Evolutionary conservation across 2,329 filamentous ascomycete genomes (phyloP).

Genomic region (Alternaria metachromatica): DNA sequence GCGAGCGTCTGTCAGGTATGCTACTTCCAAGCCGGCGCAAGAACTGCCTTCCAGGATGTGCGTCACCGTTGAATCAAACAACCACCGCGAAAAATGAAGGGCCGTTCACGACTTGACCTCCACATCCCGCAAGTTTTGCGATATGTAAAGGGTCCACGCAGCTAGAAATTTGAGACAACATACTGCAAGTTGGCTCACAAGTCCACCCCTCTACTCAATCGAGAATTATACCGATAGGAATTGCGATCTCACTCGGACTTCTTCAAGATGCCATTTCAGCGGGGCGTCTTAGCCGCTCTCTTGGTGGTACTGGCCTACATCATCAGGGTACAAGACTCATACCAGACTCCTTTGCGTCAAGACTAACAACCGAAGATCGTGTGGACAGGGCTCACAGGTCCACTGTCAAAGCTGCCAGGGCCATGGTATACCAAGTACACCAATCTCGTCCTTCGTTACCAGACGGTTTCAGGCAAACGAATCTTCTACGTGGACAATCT

Average conservation of each 20-base stretch:
- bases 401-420: constrained; percentile 32
- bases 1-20: neutral
- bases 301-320: neutral
- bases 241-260: neutral
- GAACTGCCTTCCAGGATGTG: neutral
- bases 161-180: neutral
- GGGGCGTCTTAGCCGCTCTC: neutral
- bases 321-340: neutral
- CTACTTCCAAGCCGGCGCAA: neutral
- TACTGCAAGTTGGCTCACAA: neutral
- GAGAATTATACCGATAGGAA: neutral
- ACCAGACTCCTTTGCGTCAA: neutral
- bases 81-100: neutral
- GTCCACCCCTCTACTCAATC: accelerated
- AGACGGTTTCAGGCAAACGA: constrained; percentile 46
- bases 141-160: neutral
- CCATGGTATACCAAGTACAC: constrained; percentile 40
- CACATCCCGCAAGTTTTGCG: neutral
- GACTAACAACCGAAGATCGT: neutral
- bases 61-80: neutral
- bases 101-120: neutral
- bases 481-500: constrained; percentile 50
- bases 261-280: neutral
- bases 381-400: constrained; percentile 6
- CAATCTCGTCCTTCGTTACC: constrained; percentile 42